Base-by-base conservation (phyloP, 805 yeast species). In the Pichia membranifaciens region DNA sequence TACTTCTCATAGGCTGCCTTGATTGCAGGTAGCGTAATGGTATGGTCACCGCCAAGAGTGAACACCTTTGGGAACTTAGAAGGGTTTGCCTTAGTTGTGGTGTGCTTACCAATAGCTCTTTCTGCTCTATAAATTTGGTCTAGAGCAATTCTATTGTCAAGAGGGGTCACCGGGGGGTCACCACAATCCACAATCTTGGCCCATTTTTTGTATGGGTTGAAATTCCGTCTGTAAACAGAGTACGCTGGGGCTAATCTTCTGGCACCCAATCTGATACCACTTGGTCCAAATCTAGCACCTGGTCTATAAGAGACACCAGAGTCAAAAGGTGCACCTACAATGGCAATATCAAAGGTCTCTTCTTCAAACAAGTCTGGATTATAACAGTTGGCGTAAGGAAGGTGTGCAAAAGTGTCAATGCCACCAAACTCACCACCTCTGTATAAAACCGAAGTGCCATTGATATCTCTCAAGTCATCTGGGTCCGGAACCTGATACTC, bases 1-100 rank as follows among this genome's bases (percentile, higher is more conserved):
- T 58, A 67, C 34, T 66, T 62, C 53, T 77, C 81, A 50, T 67
- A 73, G 3, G 76, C 77, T 8, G 79, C 69, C 49, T 69, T 69
- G 28, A 78, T 58, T 2, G 74, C 68, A 72, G 75, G 70, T 28
- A 78, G 64, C 0, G 80, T 70, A 35, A 77, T 61, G 7, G 82
- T 76, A 54, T 78, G 84, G 56, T 78, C 84, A 10, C 84, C 84
- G 0, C 84, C 84, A 49, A 78, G 58, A 3, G 81, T 74, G 38
- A 78, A 66, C 22, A 76, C 62, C 49, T 70, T 67, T 12, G 77
- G 73, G 23, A 43, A 28, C 5, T 45, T 49, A 23, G n/a, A 23
- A 5, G 38, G 33, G 38, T 57, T 51, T 3, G 51, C 50, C 2
- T 58, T 47, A 38, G 53, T 39, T 2, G 60, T 51, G 10, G 44